A percentile compares a stretch with the other conserved stretches of the same genome.
Evolutionary conservation across 2,329 filamentous ascomycete species (phyloP).

Genomic region (Neonectria faginata): DNA sequence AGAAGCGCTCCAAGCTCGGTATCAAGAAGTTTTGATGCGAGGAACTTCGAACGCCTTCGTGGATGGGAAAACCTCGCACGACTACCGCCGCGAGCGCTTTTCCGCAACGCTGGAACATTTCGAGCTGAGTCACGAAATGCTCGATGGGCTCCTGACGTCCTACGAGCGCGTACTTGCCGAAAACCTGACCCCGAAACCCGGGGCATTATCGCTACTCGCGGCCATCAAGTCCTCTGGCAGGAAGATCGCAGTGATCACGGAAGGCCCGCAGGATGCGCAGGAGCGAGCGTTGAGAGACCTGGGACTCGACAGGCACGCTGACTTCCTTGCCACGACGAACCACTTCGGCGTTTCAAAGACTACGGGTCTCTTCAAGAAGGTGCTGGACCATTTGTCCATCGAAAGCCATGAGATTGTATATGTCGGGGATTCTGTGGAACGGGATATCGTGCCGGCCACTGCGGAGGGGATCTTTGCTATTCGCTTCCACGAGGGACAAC

Average conservation of each 20-base stretch:
- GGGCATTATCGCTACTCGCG: slow-evolving; percentile 51
- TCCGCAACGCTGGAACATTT: slow-evolving; percentile 47
- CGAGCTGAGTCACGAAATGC: slow-evolving; percentile 28
- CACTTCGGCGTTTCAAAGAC: slow-evolving; percentile 46
- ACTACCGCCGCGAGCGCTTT: slow-evolving; percentile 58
- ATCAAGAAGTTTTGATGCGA: slow-evolving; percentile 49
- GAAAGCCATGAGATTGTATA: slow-evolving; percentile 44
- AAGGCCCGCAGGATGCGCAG: slow-evolving; percentile 61
- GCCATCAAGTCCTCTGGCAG: slow-evolving; percentile 50
- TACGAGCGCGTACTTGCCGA: slow-evolving; percentile 49
- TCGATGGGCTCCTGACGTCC: slow-evolving; percentile 38
- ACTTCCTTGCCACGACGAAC: slow-evolving; percentile 50
- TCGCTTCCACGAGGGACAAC: slow-evolving; percentile 38
- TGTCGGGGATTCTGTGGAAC: slow-evolving; percentile 46
- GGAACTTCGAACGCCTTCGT: slow-evolving; percentile 56
- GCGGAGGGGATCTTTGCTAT: slow-evolving; percentile 46
- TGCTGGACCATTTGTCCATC: slow-evolving; percentile 44
- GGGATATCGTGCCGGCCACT: slow-evolving; percentile 47
- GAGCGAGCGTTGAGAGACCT: slow-evolving; percentile 52
- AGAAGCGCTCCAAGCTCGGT: slow-evolving; percentile 39
- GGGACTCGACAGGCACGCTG: slow-evolving; percentile 42
- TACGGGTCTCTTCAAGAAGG: slow-evolving; percentile 44
- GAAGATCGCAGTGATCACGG: slow-evolving; percentile 58
- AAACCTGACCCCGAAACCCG: slow-evolving; percentile 51
- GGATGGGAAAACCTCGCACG: slow-evolving; percentile 57